Percentiles rank a stretch among this genome's conserved stretches.
Conservation (phyloP, 805 yeast species). For the Starmerella etchellsii region DNA sequence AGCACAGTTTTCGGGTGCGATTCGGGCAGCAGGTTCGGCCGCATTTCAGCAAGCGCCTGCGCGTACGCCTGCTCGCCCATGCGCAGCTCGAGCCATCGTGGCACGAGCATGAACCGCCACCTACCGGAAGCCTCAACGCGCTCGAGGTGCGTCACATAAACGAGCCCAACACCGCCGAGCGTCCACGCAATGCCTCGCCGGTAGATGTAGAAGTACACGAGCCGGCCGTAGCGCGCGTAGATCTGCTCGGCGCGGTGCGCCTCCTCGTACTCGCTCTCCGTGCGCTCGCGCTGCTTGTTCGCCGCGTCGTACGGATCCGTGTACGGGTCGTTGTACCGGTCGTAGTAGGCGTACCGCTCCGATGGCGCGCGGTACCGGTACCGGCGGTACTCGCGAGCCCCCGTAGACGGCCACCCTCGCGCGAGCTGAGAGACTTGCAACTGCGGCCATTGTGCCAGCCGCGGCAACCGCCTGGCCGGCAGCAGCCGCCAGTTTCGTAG, state of each 20-base stretch:
- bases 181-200: slow-evolving; percentile 17
- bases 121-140: slow-evolving; percentile 75
- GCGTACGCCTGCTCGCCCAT: slow-evolving; percentile 54
- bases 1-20: slow-evolving; percentile 45
- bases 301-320: background rate
- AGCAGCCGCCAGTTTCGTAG: no score
- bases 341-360: background rate
- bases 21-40: slow-evolving; percentile 43
- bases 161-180: slow-evolving; percentile 26
- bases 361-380: no score
- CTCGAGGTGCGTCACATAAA: slow-evolving; percentile 46
- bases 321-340: background rate
- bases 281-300: background rate
- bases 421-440: no score
- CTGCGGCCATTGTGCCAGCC: no score
- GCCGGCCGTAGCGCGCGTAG: slow-evolving; percentile 8
- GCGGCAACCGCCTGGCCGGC: no score
- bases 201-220: slow-evolving; percentile 6
- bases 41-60: slow-evolving; percentile 45
- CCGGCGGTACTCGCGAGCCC: no score
- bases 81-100: slow-evolving; percentile 46
- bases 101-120: slow-evolving; percentile 56
- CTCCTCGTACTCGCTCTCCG: background rate
- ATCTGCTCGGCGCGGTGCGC: background rate
- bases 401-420: no score